Evolutionary conservation across 2,329 filamentous ascomycete genomes (phyloP).

Genomic region (Aureobasidium sp.): DNA sequence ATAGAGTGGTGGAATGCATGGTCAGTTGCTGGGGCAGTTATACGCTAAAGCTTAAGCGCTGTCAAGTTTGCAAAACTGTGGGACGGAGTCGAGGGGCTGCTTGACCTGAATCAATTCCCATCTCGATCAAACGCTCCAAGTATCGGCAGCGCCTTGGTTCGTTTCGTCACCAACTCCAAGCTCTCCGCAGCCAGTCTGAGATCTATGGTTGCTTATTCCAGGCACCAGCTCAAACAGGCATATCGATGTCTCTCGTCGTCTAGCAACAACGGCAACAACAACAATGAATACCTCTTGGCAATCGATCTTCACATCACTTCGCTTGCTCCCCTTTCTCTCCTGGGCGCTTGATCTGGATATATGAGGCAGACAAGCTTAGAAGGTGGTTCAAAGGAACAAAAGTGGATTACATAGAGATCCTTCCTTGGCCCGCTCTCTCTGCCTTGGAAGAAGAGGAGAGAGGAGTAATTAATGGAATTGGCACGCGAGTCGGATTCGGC

Average conservation of each 20-base stretch:
- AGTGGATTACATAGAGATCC: background rate
- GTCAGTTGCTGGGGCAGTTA: background rate
- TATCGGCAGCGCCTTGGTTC: background rate
- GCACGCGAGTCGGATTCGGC: background rate
- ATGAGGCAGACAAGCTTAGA: background rate
- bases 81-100: constrained; percentile 1
- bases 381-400: background rate
- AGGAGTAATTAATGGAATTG: background rate
- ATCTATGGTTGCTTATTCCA: background rate
- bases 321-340: background rate
- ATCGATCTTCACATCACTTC: background rate
- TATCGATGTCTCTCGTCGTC: background rate
- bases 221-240: background rate
- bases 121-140: constrained; percentile 1
- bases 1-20: constrained; percentile 8
- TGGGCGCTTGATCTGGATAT: background rate
- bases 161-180: background rate
- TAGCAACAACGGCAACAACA: background rate
- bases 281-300: background rate
- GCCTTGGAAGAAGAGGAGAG: background rate
- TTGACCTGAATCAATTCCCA: background rate
- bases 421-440: background rate
- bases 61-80: constrained; percentile 7
- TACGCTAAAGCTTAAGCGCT: constrained; percentile 6
- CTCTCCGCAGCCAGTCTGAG: background rate